Evolutionary conservation across 345 rosid species (phyloP), one percentile per base, ranked within the genome.

Genomic region (Ricinus communis): DNA sequence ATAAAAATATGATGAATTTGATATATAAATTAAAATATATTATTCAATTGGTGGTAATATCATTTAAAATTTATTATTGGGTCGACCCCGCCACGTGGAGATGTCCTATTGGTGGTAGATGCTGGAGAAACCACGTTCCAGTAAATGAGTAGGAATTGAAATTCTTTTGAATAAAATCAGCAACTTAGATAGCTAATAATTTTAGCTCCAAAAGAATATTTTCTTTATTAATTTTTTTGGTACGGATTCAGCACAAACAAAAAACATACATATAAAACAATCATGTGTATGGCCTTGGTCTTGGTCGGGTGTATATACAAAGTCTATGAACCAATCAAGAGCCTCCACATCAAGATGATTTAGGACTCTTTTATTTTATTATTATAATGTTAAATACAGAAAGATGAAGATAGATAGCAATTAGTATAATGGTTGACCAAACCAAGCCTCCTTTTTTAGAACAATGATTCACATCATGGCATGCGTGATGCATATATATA

Each of bases 381-480:
- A 3, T 43, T 43, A 3, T 43, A 4, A 11, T 8, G 14, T 43
- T n/a, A n/a, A n/a, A 1, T 43, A 43, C 14, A 43, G 8, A 43
- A 25, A 8, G 64, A 72, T 51, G 65, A 58, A 54, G 12, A 30
- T 70, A 59, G 65, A 68, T 56, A 15, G 33, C 45, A 68, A 62
- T 58, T n/a, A 30, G 49, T 45, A 21, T 11, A 36, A 59, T 25
- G 36, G 82, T 70, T 78, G 75, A 70, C 75, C 72, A 65, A 51
- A 69, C 47, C 67, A 41, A 69, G 47, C 41, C 22, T 43, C 50
- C 51, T 50, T 77, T 72, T 40, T 40, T 36, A 64, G 58, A 73
- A 70, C 81, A 74, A 69, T 78, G 71, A 78, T 73, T 62, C 41
- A n/a, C 24, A 68, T 68, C 27, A 69, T 73, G 41, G 70, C 76